Evolutionary conservation across 345 rosid genomes (phyloP).

Genomic region (Barbarea vulgaris): DNA sequence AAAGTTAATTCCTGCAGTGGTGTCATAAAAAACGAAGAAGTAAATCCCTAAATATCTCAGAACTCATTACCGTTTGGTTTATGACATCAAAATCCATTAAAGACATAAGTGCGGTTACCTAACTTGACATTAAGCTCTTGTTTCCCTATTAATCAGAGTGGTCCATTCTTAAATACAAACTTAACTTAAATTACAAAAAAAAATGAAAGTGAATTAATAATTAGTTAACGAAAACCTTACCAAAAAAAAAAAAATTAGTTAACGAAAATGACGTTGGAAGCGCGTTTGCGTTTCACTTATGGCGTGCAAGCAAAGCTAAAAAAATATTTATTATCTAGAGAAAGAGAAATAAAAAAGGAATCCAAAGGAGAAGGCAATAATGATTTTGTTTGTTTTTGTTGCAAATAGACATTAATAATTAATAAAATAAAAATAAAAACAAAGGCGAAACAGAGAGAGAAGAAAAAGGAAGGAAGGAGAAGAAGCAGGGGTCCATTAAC

Average conservation of each 20-base stretch:
- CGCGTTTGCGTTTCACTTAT: constrained; percentile 37
- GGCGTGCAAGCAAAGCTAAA: constrained; percentile 42
- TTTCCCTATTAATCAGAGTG: neutral
- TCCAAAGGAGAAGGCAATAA: constrained; percentile 8
- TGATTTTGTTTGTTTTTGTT: constrained; percentile 31
- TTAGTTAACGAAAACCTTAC: constrained; percentile 16
- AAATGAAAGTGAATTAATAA: neutral
- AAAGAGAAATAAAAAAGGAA: neutral
- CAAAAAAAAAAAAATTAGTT: neutral
- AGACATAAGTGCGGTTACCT: constrained; percentile 13
- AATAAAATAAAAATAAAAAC: neutral
- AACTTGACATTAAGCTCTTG: constrained; percentile 19
- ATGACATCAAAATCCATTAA: constrained; percentile 4
- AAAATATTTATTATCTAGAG: neutral
- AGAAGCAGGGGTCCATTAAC: constrained; percentile 32
- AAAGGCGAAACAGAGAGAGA: constrained; percentile 6
- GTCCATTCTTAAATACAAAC: neutral
- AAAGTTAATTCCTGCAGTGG: neutral
- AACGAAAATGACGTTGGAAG: constrained; percentile 13
- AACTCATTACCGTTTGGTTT: neutral
- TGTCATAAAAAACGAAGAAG: neutral
- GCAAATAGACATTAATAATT: too few species aligned
- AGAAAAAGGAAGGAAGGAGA: constrained; percentile 14
- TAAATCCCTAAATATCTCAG: neutral
- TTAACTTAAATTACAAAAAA: neutral